Conservation (phyloP, 1,284 basidiomycete species). For the Cutaneotrichosporon dermatis region DNA sequence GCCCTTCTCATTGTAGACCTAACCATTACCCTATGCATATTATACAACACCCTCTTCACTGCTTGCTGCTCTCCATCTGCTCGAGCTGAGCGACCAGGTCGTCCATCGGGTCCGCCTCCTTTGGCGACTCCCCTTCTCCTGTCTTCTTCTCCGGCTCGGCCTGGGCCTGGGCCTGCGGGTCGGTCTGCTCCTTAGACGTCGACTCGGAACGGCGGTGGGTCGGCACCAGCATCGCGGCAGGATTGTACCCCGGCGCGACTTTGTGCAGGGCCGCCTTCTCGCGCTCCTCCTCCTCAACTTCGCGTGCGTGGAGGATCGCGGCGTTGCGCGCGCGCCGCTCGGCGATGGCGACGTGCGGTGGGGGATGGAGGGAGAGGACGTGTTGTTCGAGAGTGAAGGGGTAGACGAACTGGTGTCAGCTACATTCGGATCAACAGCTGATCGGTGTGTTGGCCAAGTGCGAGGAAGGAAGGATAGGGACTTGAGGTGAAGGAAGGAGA, state of each 20-base stretch:
- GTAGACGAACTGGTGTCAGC: constrained; percentile 70
- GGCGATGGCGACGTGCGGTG: constrained; percentile 62
- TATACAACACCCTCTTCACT: not conserved
- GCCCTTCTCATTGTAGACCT: too few species aligned
- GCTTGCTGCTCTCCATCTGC: constrained; percentile 54
- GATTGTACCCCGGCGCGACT: constrained; percentile 48
- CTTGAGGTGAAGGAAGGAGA: too few species aligned
- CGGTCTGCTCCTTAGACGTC: too few species aligned
- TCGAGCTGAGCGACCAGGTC: constrained; percentile 72
- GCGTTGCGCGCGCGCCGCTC: constrained; percentile 64
- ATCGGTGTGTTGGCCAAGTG: too few species aligned
- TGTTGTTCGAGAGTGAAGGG: constrained; percentile 87
- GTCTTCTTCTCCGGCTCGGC: too few species aligned
- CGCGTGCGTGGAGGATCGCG: constrained; percentile 62
- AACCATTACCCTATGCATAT: too few species aligned
- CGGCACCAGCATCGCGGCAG: constrained; percentile 39
- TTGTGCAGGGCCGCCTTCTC: constrained; percentile 49
- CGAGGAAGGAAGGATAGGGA: too few species aligned
- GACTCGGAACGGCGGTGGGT: not conserved
- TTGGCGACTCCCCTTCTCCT: not conserved
- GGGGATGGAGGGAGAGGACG: constrained; percentile 65
- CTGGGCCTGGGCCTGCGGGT: too few species aligned
- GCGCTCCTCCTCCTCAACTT: constrained; percentile 70
- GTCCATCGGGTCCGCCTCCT: constrained; percentile 63
- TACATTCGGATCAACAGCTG: too few species aligned